Evolutionary conservation across 768 basidiomycete genomes (phyloP), one percentile per base, ranked within the genome.

Genomic region (Amanita pseudoporphyria): DNA sequence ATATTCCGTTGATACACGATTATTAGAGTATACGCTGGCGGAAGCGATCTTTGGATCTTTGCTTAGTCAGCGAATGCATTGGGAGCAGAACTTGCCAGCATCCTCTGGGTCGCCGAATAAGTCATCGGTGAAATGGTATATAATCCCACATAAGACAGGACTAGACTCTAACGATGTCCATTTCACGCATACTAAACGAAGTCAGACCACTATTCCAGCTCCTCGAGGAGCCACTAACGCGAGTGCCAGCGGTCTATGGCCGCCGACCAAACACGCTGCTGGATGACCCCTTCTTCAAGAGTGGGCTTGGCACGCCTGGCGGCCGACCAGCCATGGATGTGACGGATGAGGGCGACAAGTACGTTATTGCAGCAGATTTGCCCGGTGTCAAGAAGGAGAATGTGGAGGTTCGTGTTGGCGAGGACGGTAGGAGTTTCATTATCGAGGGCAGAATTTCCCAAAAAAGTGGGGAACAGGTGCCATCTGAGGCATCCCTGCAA

Each of bases 381-480:
- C 87, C 87, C 18, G 86, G 87, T 1, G 78, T 89, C 22, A 81
- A 78, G 62, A 87, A 82, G 68, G 85, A 88, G 56, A 79, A 87
- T 57, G 60, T 88, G 7, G 75, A 85, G 49, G 73, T 89, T 45
- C 73, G 78, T 6, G 69, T 89, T 51, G 83, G 84, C 7, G 81
- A 87, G 49, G 77, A 73, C 13, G 86, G 84, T 2, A 72, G 77
- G 49, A 85, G 78, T 53, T 60, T 88, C 50, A 86, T 80, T 3
- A 86, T 90, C 49, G 78, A 85, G 60, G 87, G 87, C 6, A 81
- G 73, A 57, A 63, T 77, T 33, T 57, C 63, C 41, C 64, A 64
- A 37, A 62, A 56, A 44, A 42, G 49, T 45, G 46, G 55, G 52
- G 52, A 54, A 40, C 50, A 55, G 52, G 21, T 40, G 16, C 37